Percentiles rank a stretch among this genome's conserved stretches.
Conservation (phyloP, 768 basidiomycete species). For the Russula earlei region DNA sequence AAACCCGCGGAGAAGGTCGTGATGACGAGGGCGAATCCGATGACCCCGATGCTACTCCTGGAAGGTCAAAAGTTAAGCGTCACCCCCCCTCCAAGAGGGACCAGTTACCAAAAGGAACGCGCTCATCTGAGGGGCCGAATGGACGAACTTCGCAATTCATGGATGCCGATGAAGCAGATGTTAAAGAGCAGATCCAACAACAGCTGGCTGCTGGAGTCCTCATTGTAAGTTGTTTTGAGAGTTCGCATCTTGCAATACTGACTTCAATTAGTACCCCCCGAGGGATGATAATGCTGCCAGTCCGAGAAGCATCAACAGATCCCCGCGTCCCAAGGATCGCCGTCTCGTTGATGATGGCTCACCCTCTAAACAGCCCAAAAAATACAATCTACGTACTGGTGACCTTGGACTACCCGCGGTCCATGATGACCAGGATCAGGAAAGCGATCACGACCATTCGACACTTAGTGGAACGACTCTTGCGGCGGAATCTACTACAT, state of each 20-base stretch:
- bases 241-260: neutral
- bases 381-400: conserved; percentile 35
- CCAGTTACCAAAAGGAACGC: conserved; percentile 25
- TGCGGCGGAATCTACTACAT: conserved; percentile 43
- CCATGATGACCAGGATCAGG: conserved; percentile 42
- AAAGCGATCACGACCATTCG: conserved; percentile 45
- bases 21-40: conserved; percentile 38
- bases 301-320: conserved; percentile 59
- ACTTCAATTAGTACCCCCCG: conserved; percentile 42
- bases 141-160: conserved; percentile 74
- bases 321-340: conserved; percentile 48
- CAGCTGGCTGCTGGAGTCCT: conserved; percentile 68
- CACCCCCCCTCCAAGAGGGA: conserved; percentile 27
- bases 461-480: conserved; percentile 39
- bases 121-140: conserved; percentile 34
- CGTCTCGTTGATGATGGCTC: conserved; percentile 30
- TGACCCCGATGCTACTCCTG: conserved; percentile 48
- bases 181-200: conserved; percentile 80
- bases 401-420: conserved; percentile 27
- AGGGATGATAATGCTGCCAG: conserved; percentile 50
- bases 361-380: conserved; percentile 31
- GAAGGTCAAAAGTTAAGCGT: conserved; percentile 40
- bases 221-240: conserved; percentile 39
- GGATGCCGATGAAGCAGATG: conserved; percentile 80
- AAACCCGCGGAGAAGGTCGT: conserved; percentile 27